A percentile compares a stretch with the other conserved stretches of the same genome.
These are phyloP conservation scores for Pseudocercospora vitis DNA, from an alignment of 2,329 filamentous ascomycete genomes.

Conservation along the genomic window DNA sequence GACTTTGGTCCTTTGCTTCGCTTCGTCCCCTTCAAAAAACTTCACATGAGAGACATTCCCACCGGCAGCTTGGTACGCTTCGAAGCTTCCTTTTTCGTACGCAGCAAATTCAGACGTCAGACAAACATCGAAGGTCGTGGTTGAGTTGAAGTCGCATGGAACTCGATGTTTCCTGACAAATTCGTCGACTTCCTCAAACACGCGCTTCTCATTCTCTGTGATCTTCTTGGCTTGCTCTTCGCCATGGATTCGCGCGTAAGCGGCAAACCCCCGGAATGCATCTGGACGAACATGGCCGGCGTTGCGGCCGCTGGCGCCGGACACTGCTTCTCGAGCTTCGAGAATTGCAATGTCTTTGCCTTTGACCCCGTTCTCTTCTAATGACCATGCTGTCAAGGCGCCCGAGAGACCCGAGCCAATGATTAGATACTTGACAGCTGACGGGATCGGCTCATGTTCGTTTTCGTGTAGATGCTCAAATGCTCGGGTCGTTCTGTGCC, in stretches of 20 bases:
- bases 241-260: constrained; percentile 47
- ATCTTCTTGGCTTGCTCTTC: constrained; percentile 49
- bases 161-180: constrained; percentile 47
- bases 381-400: constrained; percentile 43
- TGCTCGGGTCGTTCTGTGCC: constrained; percentile 49
- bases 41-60: constrained; percentile 48
- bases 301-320: constrained; percentile 48
- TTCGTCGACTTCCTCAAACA: constrained; percentile 42
- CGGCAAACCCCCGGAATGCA: constrained; percentile 51
- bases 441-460: constrained; percentile 33
- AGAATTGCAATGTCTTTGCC: constrained; percentile 43
- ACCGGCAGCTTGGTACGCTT: constrained; percentile 44
- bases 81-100: constrained; percentile 45
- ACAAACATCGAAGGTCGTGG: constrained; percentile 52
- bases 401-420: constrained; percentile 49
- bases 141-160: constrained; percentile 49
- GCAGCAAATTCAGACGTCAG: constrained; percentile 49
- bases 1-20: constrained; percentile 42
- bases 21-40: constrained; percentile 44
- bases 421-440: constrained; percentile 39
- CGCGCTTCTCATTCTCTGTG: constrained; percentile 47
- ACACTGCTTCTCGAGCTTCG: constrained; percentile 48
- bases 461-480: constrained; percentile 47
- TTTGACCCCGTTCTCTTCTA: constrained; percentile 39
- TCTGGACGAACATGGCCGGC: constrained; percentile 50